Percentiles rank a stretch among this genome's conserved stretches.
These are phyloP conservation scores for Gypsophila paniculata DNA, from an alignment of 179 eudicot genomes.

Conservation along the genomic window DNA sequence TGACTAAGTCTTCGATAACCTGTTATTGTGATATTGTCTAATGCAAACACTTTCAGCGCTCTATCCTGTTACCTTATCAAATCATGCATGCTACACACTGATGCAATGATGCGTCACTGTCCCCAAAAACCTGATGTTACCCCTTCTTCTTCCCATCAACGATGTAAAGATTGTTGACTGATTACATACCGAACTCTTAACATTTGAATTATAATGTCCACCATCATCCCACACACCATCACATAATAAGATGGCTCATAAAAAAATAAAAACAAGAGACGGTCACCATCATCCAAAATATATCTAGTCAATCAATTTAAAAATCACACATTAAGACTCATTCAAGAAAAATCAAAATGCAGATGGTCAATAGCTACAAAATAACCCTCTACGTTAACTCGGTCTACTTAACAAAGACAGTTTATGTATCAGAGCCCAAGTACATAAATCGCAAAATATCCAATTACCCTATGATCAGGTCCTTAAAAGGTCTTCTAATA, in stretches of 20 bases:
- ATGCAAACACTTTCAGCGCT: neutral
- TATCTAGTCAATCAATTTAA: neutral
- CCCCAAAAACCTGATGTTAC: neutral
- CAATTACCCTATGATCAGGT: neutral
- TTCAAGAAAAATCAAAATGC: neutral
- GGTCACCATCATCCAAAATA: neutral
- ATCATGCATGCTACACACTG: neutral
- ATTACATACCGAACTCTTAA: neutral
- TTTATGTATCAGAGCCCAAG: neutral
- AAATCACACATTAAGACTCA: neutral
- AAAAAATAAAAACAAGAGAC: neutral
- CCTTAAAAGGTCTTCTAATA: neutral
- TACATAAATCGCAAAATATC: neutral
- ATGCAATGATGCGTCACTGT: neutral
- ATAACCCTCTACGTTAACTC: neutral
- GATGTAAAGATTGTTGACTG: neutral
- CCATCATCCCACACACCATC: neutral
- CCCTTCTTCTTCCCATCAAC: neutral
- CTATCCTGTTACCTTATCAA: neutral
- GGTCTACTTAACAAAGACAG: no score
- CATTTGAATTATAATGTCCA: neutral
- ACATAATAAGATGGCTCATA: neutral
- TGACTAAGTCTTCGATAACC: neutral
- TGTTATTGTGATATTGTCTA: neutral
- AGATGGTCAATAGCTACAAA: neutral